Conservation (phyloP, 495 filamentous ascomycete species). For the Penicillium cinerascens region DNA sequence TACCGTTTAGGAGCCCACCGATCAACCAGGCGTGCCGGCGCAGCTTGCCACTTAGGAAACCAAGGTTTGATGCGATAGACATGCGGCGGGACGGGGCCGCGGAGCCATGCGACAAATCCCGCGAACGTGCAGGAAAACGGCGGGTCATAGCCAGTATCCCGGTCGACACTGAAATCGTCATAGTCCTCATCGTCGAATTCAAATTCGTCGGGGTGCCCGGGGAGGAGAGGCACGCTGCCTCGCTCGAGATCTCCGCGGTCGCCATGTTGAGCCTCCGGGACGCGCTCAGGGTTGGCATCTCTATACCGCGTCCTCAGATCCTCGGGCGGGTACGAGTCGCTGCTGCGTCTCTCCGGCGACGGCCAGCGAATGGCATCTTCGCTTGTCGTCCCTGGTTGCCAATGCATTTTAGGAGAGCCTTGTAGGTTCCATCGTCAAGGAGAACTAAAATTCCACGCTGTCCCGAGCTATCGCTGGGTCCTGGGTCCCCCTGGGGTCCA, state of each 20-base stretch:
- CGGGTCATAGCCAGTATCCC: constrained; percentile 10
- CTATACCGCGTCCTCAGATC: constrained; percentile 12
- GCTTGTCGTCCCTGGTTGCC: constrained; percentile 2
- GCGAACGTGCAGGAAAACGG: constrained; percentile 28
- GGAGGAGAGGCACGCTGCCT: constrained; percentile 22
- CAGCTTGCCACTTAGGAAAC: constrained; percentile 58
- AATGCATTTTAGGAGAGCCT: constrained; percentile 11
- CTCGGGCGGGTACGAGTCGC: constrained; percentile 4
- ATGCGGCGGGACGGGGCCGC: constrained; percentile 57
- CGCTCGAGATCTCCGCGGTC: constrained; percentile 15
- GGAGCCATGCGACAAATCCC: constrained; percentile 28
- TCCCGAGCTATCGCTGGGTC: neutral
- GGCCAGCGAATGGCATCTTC: neutral
- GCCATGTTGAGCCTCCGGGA: neutral
- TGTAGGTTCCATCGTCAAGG: neutral
- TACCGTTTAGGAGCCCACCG: constrained; percentile 50
- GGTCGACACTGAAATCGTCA: constrained; percentile 1
- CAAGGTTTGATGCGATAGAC: constrained; percentile 60
- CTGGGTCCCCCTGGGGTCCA: neutral
- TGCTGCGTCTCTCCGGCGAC: neutral
- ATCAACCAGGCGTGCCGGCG: constrained; percentile 57
- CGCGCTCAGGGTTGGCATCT: constrained; percentile 7
- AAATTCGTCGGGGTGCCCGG: neutral
- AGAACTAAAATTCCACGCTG: neutral
- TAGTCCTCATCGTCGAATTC: constrained; percentile 7